phyloP scores from a whole-genome alignment of 805 yeast species.

The Pichia nakasei region DNA sequence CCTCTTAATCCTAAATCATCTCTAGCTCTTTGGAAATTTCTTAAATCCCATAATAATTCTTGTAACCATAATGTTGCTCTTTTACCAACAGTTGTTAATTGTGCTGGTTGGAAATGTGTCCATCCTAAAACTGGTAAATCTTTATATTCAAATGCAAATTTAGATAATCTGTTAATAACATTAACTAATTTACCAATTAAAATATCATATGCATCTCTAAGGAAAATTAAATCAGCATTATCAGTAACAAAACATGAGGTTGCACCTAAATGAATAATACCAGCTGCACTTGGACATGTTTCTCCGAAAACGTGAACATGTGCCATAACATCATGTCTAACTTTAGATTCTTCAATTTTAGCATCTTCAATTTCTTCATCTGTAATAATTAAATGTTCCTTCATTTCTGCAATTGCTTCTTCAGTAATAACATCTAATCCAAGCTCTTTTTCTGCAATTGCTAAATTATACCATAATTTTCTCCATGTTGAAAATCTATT shows the following conservation, averaged over 20 bases:
- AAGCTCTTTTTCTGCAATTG: constrained; percentile 88
- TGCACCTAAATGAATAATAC: constrained; percentile 96
- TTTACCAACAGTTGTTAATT: constrained; percentile 96
- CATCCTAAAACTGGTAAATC: constrained; percentile 96
- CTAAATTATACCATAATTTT: constrained; percentile 90
- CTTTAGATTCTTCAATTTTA: constrained; percentile 89
- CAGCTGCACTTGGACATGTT: constrained; percentile 92
- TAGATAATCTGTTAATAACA: constrained; percentile 81
- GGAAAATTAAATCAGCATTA: constrained; percentile 93
- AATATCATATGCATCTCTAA: constrained; percentile 91
- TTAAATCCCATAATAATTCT: constrained; percentile 94
- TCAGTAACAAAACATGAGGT: constrained; percentile 97
- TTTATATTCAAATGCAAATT: constrained; percentile 86
- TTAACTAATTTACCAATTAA: constrained; percentile 92
- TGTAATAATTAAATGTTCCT: constrained; percentile 66
- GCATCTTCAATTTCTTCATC: constrained; percentile 91
- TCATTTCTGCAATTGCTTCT: constrained; percentile 86
- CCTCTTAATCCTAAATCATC: constrained; percentile 95
- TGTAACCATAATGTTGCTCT: constrained; percentile 97
- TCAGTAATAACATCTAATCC: constrained; percentile 82
- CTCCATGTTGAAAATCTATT: constrained; percentile 98
- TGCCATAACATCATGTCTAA: constrained; percentile 99
- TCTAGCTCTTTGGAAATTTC: constrained; percentile 93
- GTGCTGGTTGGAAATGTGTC: constrained; percentile 99
- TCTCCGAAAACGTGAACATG: constrained; percentile 94